Conservation (phyloP, 345 rosid species). For the Excoecaria cochinchinensis region DNA sequence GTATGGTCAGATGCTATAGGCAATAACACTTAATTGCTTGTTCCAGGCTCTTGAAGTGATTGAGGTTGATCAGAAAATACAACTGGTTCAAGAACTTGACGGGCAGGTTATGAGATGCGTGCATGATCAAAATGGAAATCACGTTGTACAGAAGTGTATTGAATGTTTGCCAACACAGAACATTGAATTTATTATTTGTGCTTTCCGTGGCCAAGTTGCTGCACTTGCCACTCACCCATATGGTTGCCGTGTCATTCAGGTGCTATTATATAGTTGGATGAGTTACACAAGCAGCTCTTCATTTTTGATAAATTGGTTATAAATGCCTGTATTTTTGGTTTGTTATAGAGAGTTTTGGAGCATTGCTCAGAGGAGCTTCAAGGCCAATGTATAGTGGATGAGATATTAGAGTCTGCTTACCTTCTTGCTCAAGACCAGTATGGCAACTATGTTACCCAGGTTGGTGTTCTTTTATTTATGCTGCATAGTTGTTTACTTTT, state of each 20-base stretch:
- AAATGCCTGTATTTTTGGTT: slow-evolving; percentile 20
- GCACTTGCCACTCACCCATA: slow-evolving; percentile 90
- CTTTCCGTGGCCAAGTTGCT: slow-evolving; percentile 86
- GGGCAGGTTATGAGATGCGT: slow-evolving; percentile 92
- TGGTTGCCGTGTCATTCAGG: slow-evolving; percentile 99
- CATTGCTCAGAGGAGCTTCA: slow-evolving; percentile 76
- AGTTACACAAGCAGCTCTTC: background rate
- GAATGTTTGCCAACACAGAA: slow-evolving; percentile 74
- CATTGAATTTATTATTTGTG: slow-evolving; percentile 74
- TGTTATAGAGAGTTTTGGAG: slow-evolving; percentile 84
- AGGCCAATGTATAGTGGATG: slow-evolving; percentile 80
- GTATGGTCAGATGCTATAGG: background rate
- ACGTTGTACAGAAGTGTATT: slow-evolving; percentile 93
- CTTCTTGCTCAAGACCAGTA: slow-evolving; percentile 93
- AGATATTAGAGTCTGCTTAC: slow-evolving; percentile 77
- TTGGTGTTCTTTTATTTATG: slow-evolving; percentile 19
- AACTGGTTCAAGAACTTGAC: slow-evolving; percentile 78
- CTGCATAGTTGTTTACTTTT: background rate
- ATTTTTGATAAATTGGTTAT: background rate
- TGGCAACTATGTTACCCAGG: slow-evolving; percentile 99
- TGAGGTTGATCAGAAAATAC: slow-evolving; percentile 81
- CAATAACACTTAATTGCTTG: no score
- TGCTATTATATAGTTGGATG: slow-evolving; percentile 22
- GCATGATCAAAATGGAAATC: slow-evolving; percentile 96
- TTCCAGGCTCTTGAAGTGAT: slow-evolving; percentile 92